phyloP scores from a whole-genome alignment of 2,329 filamentous ascomycete species.

The Colletotrichum simmondsii region DNA sequence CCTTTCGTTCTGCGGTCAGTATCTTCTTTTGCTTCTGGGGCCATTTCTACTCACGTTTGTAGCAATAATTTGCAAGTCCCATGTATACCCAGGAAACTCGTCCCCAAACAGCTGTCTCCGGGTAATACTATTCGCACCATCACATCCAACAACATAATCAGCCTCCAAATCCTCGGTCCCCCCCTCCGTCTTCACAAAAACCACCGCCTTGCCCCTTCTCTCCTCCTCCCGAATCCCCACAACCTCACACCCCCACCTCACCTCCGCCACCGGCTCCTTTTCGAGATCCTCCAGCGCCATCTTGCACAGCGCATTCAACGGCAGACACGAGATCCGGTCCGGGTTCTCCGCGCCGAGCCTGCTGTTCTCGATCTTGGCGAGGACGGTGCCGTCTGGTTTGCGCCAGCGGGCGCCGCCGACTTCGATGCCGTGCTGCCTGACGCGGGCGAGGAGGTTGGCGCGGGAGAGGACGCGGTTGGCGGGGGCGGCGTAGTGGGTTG shows the following conservation, averaged over 20 bases:
- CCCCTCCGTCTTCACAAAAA: background rate
- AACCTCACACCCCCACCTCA: no score
- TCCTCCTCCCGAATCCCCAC: background rate
- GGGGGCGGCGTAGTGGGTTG: background rate
- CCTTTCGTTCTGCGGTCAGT: background rate
- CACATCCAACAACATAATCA: background rate
- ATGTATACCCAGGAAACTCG: background rate
- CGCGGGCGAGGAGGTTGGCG: background rate
- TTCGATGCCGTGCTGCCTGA: background rate
- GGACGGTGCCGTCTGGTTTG: background rate
- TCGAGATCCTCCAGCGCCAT: no score
- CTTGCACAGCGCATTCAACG: no score
- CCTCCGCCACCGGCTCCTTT: no score
- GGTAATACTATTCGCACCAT: background rate
- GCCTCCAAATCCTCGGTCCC: background rate
- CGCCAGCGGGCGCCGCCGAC: background rate
- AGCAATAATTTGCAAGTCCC: background rate
- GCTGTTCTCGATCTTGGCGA: no score
- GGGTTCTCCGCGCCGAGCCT: no score
- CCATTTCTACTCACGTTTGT: background rate
- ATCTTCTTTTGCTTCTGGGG: no score
- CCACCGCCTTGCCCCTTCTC: background rate
- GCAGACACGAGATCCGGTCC: no score
- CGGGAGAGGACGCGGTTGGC: background rate
- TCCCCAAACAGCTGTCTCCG: background rate